Evolutionary conservation across 352 stramenopile genomes (phyloP).

Genomic region (Stramenopiles sp.): DNA sequence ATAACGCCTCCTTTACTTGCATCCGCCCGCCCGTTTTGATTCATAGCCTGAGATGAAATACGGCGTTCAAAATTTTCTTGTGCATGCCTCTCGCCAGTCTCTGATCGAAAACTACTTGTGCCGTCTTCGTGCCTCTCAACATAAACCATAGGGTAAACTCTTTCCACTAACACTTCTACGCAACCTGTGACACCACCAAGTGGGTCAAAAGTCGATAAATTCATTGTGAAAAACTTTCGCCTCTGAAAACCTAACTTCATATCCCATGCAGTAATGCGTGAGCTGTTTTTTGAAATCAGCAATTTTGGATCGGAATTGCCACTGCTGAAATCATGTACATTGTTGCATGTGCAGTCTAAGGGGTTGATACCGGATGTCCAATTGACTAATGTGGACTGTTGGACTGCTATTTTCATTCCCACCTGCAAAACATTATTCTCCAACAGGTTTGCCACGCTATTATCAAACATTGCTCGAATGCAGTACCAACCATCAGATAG

Average conservation of each 20-base stretch:
- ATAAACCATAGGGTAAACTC: constrained; percentile 2
- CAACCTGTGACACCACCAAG: not conserved
- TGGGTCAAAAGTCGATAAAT: not conserved
- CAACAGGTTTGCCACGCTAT: constrained; percentile 30
- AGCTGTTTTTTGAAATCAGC: not conserved
- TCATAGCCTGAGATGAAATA: not conserved
- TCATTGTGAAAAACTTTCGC: not conserved
- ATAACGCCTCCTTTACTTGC: not conserved
- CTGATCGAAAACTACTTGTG: not conserved
- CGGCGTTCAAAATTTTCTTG: not conserved
- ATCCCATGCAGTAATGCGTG: not conserved
- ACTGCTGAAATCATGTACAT: not conserved
- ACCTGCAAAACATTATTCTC: constrained; percentile 30
- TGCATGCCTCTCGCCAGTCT: not conserved
- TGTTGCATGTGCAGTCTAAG: not conserved
- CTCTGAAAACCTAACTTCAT: constrained; percentile 1
- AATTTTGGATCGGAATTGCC: not conserved
- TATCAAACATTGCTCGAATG: constrained; percentile 35
- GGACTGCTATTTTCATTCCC: constrained; percentile 41
- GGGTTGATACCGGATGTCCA: not conserved
- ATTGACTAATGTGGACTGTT: not conserved
- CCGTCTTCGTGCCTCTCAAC: not conserved
- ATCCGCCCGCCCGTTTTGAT: not conserved
- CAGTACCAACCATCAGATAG: constrained; percentile 55
- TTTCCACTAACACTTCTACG: not conserved